Evolutionary conservation across 139 green algal species (phyloP).

Genomic region (Chlorella sp.): DNA sequence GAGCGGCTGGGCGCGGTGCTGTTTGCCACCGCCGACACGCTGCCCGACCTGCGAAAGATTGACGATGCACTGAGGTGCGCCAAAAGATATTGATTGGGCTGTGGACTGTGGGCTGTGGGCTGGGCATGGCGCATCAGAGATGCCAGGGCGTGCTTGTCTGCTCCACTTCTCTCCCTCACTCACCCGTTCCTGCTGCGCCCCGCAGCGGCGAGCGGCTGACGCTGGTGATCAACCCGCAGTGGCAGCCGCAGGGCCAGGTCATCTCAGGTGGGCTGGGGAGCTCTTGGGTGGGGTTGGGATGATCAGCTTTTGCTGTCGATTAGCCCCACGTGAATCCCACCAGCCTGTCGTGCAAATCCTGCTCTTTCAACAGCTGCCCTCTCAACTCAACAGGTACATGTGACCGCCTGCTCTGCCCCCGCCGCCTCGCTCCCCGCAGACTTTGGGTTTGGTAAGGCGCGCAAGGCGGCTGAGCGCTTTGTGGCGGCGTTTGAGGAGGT

Average conservation of each 20-base stretch:
- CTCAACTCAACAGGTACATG: no score
- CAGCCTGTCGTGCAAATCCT: no score
- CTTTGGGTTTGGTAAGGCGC: conserved; percentile 69
- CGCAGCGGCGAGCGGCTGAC: conserved; percentile 50
- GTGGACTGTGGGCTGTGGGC: neutral
- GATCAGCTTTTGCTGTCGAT: neutral
- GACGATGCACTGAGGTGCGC: conserved; percentile 41
- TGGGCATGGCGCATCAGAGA: neutral
- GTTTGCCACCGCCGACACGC: conserved; percentile 59
- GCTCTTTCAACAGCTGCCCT: no score
- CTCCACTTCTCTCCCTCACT: neutral
- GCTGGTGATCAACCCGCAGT: conserved; percentile 88
- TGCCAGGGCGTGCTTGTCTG: neutral
- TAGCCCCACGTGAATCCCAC: neutral
- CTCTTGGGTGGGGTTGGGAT: conserved; percentile 16
- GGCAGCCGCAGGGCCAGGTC: conserved; percentile 64
- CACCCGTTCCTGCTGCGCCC: neutral
- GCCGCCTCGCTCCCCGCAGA: conserved; percentile 24
- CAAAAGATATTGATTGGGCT: neutral
- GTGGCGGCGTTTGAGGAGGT: conserved; percentile 62
- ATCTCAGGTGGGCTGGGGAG: conserved; percentile 41
- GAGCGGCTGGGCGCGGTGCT: conserved; percentile 53
- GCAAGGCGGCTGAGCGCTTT: conserved; percentile 59
- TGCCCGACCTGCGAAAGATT: conserved; percentile 41
- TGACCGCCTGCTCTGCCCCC: no score